Evolutionary conservation across 208 protist genomes (phyloP), one percentile per base, ranked within the genome.

Genomic region (Trypanosoma scelopori): DNA sequence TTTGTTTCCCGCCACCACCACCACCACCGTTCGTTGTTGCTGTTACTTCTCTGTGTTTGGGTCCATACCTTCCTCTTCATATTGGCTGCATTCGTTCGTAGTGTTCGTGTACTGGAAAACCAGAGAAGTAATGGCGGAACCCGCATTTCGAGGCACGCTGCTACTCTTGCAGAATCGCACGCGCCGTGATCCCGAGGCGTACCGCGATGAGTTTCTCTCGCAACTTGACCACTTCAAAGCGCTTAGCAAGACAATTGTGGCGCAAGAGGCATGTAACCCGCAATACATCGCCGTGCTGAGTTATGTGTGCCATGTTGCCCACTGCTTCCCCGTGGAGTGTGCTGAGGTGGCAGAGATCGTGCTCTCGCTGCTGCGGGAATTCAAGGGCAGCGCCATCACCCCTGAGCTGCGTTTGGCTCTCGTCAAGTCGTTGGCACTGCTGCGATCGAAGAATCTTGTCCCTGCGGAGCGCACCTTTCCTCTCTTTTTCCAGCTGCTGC

Each of bases 401-500:
- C 77, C 76, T 6, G 87, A 93, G 18, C 48, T 99, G 9, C 80
- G 97, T 2, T 53, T 83, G 16, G 79, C 89, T 0, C 77, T 99
- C 22, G 87, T 97, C 12, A 96, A 98, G 71, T 80, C 82, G 5
- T 71, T 99, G 28, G 94, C 98, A 35, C 81, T 99, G 45, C 81
- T 99, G 55, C 90, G 97, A 42, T 95, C 95, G 27, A 91, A 95
- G 68, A 88, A 93, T 57, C 58, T 98, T 39, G 72, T 98, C 25
- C 64, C 76, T 32, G 74, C 92, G 15, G 88, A 93, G 16, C 72
- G 84, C 1, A 81, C 98, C 9, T 94, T 98, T 66, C 85, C 93
- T 18, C 74, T 99, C 15, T 96, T 98, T 76, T 99, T 99, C 78
- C 87, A 68, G 62, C 78, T 99, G 16, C 97, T 99, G 59, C 87